phyloP scores from a whole-genome alignment of 176 grass and related monocot genomes.

The Thinopyrum elongatum region DNA sequence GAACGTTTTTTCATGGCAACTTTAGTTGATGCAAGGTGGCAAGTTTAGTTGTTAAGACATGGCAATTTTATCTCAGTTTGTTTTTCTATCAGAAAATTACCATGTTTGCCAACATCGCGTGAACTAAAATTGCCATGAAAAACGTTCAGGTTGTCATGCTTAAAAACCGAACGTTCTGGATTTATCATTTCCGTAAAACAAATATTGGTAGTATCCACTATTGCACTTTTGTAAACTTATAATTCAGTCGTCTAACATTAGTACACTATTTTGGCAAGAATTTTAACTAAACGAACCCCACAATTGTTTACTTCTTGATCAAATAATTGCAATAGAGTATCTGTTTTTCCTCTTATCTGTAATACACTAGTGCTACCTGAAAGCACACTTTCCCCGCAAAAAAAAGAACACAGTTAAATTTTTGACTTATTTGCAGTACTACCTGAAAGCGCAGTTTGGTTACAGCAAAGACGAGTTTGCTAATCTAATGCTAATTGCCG shows the following conservation, averaged over 20 bases:
- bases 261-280: neutral
- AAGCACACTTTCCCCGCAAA: constrained; percentile 48
- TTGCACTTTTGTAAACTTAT: neutral
- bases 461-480: constrained; percentile 95
- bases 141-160: too few relatives aligned
- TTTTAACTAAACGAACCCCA: neutral
- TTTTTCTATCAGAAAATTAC: too few relatives aligned
- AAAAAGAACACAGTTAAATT: neutral
- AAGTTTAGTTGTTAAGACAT: too few relatives aligned
- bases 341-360: neutral
- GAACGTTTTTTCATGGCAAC: too few relatives aligned
- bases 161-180: too few relatives aligned
- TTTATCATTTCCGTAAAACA: too few relatives aligned
- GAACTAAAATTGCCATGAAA: too few relatives aligned
- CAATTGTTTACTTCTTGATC: neutral
- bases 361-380: constrained; percentile 63
- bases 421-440: constrained; percentile 57
- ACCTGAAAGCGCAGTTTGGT: constrained; percentile 80
- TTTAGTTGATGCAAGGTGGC: too few relatives aligned
- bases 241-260: neutral
- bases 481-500: constrained; percentile 69
- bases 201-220: neutral
- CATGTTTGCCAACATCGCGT: too few relatives aligned
- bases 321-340: neutral
- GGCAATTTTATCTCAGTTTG: too few relatives aligned